Percentiles rank a stretch among this genome's conserved stretches.
These are phyloP conservation scores for Fimicolochytrium jonesii DNA, from an alignment of 192 early-diverging fungal species.

Conservation along the genomic window DNA sequence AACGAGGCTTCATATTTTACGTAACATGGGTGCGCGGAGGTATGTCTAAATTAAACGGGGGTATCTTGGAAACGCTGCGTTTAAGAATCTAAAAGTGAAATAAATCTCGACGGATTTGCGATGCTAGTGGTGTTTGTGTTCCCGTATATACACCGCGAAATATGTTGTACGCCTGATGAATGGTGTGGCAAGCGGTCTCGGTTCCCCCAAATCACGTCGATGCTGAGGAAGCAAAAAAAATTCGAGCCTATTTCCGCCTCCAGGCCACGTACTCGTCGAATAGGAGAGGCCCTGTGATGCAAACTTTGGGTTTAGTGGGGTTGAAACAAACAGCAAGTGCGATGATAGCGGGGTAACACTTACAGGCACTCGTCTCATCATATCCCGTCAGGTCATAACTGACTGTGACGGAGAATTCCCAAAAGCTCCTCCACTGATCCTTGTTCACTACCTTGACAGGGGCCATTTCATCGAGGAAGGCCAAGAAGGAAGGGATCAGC, in stretches of 20 bases:
- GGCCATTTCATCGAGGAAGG: conserved; percentile 40
- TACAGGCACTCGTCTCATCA: conserved; percentile 62
- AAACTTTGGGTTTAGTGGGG: neutral
- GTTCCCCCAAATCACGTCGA: neutral
- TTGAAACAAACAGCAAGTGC: neutral
- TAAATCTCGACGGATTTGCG: too few species aligned
- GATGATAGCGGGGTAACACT: too few species aligned
- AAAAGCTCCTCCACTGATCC: conserved; percentile 65
- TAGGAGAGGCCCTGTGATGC: conserved; percentile 55
- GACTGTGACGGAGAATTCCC: conserved; percentile 54
- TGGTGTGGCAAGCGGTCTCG: neutral
- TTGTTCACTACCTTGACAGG: conserved; percentile 59
- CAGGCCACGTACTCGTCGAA: conserved; percentile 67
- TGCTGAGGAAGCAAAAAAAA: too few species aligned
- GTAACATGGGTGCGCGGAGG: too few species aligned
- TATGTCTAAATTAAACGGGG: too few species aligned
- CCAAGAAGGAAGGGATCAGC: conserved; percentile 45
- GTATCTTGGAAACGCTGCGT: too few species aligned
- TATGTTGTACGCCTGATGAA: neutral
- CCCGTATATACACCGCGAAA: neutral
- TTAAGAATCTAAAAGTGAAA: too few species aligned
- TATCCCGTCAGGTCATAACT: conserved; percentile 49
- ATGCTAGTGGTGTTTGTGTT: too few species aligned
- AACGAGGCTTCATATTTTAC: too few species aligned
- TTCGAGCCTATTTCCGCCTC: conserved; percentile 39